Evolutionary conservation across 805 yeast genomes (phyloP).

Genomic region (Yamadazyma scolyti): DNA sequence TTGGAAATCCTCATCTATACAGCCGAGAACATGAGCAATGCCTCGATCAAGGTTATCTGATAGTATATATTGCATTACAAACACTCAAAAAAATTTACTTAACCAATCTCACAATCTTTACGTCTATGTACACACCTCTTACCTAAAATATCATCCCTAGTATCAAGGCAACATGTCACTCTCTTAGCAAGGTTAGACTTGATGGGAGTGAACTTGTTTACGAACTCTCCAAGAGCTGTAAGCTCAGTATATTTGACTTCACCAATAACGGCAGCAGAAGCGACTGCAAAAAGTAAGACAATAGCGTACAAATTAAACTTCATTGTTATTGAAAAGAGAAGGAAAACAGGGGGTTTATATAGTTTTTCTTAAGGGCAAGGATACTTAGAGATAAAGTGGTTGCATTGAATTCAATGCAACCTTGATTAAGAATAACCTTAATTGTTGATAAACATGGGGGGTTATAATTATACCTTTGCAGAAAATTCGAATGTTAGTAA

Average conservation of each 20-base stretch:
- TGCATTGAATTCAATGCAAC: no score
- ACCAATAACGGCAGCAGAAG: constrained; percentile 1
- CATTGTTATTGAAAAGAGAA: background rate
- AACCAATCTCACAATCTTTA: background rate
- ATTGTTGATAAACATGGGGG: no score
- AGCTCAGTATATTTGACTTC: constrained; percentile 2
- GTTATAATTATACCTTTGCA: no score
- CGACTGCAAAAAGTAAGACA: background rate
- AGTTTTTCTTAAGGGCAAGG: no score
- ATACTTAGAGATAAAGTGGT: no score
- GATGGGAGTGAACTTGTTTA: constrained; percentile 1
- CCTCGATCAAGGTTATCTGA: constrained; percentile 2
- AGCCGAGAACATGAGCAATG: constrained; percentile 2
- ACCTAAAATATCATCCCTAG: constrained; percentile 1
- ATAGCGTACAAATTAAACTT: background rate
- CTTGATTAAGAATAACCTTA: no score
- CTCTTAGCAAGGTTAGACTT: constrained; percentile 1
- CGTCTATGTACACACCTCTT: constrained; percentile 1
- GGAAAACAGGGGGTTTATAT: no score
- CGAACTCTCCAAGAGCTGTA: constrained; percentile 3
- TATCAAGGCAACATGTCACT: constrained; percentile 1
- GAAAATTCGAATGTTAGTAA: no score
- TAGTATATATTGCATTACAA: constrained; percentile 4
- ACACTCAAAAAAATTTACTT: background rate
- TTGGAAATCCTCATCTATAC: constrained; percentile 3